Conservation (phyloP, 495 filamentous ascomycete species). For the Darksidea phi region DNA sequence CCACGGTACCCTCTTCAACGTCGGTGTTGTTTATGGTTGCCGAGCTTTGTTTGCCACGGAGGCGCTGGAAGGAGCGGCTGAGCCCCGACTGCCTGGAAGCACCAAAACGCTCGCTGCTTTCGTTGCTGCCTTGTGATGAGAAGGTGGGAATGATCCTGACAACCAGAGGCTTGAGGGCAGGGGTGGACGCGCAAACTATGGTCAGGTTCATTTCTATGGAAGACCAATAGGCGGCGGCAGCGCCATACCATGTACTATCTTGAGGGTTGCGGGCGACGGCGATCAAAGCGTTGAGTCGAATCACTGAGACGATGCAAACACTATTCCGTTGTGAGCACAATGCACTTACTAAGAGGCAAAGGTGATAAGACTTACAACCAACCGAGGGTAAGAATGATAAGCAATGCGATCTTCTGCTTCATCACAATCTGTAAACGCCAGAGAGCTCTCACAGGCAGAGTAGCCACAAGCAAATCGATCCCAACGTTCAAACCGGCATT, state of each 20-base stretch:
- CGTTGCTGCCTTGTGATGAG: conserved; percentile 5
- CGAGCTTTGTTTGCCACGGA: neutral
- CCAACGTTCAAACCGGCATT: conserved; percentile 21
- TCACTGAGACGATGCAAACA: conserved; percentile 16
- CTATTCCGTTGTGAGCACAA: neutral
- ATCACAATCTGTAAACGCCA: conserved; percentile 12
- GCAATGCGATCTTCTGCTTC: conserved; percentile 14
- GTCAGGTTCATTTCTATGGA: conserved; percentile 15
- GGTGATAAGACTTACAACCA: conserved; percentile 16
- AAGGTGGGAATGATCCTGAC: conserved; percentile 8
- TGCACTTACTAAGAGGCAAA: neutral
- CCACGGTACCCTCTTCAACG: no score
- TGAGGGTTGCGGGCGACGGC: conserved; percentile 1
- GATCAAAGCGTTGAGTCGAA: conserved; percentile 10
- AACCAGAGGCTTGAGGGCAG: conserved; percentile 19
- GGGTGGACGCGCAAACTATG: conserved; percentile 15
- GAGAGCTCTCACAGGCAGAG: conserved; percentile 23
- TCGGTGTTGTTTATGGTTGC: no score
- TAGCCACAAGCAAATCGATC: conserved; percentile 15
- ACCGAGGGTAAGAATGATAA: conserved; percentile 14
- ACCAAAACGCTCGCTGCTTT: neutral
- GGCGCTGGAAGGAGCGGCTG: neutral
- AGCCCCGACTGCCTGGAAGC: neutral
- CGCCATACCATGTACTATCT: conserved; percentile 12
- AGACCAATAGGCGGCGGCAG: conserved; percentile 13